Evolutionary conservation across 495 filamentous ascomycete species (phyloP).

Genomic region (Jackrogersella multiformis): DNA sequence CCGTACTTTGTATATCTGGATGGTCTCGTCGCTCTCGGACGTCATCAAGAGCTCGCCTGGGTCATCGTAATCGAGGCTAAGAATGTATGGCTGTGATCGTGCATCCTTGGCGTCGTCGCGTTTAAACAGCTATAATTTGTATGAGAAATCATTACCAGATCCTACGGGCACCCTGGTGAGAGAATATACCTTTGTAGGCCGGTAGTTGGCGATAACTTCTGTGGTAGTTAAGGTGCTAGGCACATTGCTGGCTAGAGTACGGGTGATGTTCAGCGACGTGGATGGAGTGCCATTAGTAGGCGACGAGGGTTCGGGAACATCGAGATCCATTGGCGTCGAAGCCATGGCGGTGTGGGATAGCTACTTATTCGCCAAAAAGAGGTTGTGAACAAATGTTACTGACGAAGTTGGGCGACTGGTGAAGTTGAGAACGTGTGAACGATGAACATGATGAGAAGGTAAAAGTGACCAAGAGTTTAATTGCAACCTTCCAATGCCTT

Average conservation of each 20-base stretch:
- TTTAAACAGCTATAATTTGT: slow-evolving; percentile 50
- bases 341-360: slow-evolving; percentile 48
- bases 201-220: slow-evolving; percentile 57
- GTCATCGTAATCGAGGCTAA: slow-evolving; percentile 95
- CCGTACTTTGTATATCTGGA: slow-evolving; percentile 92
- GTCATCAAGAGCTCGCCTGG: slow-evolving; percentile 88
- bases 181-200: slow-evolving; percentile 61
- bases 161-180: slow-evolving; percentile 8
- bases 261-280: slow-evolving; percentile 49
- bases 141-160: slow-evolving; percentile 12
- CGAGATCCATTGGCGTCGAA: slow-evolving; percentile 64
- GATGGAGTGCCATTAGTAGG: slow-evolving; percentile 48
- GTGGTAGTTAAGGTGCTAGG: slow-evolving; percentile 53
- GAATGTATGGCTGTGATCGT: slow-evolving; percentile 52
- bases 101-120: slow-evolving; percentile 56
- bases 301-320: slow-evolving; percentile 50
- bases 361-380: neutral
- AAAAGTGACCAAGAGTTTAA: no score
- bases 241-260: slow-evolving; percentile 48
- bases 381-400: neutral
- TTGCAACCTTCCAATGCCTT: no score
- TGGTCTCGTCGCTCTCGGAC: slow-evolving; percentile 87
- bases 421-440: no score
- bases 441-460: no score
- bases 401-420: no score